phyloP scores from a whole-genome alignment of 169 alveolate species.

The Miamiensis avidus region DNA sequence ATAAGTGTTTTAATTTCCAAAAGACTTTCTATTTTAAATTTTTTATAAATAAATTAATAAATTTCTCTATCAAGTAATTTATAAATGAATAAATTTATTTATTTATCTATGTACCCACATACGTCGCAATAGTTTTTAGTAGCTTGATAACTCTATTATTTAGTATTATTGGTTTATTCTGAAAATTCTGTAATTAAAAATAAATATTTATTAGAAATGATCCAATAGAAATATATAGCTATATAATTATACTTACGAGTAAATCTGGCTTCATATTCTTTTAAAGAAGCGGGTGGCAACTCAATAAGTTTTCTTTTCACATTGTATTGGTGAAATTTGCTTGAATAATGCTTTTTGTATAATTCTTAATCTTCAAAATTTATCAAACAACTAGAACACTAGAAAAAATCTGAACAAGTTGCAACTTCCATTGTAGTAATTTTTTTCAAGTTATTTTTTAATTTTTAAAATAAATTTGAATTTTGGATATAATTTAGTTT shows the following conservation, averaged over 20 bases:
- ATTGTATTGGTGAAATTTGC: constrained; percentile 44
- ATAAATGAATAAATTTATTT: too few relatives aligned
- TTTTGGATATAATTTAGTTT: neutral
- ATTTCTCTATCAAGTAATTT: too few relatives aligned
- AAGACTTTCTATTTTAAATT: constrained; percentile 3
- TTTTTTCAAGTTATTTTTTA: neutral
- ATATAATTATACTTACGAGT: neutral
- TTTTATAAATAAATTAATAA: neutral
- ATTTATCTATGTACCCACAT: neutral
- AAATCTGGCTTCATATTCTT: constrained; percentile 17
- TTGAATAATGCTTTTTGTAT: constrained; percentile 33
- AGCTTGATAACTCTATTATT: neutral
- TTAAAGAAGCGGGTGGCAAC: constrained; percentile 33
- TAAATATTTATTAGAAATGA: neutral
- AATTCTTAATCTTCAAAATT: neutral
- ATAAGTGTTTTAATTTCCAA: constrained; percentile 6
- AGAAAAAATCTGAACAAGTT: neutral
- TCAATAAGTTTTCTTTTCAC: constrained; percentile 40
- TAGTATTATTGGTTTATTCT: neutral
- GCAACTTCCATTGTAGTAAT: constrained; percentile 23
- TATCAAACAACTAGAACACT: constrained; percentile 16
- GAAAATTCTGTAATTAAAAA: neutral
- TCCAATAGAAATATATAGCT: neutral
- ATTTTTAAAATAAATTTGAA: neutral
- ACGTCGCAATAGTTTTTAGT: neutral